A percentile compares a stretch with the other conserved stretches of the same genome.
Conservation (phyloP, 2,329 filamentous ascomycete genomes). For the Cladosporium sp. region DNA sequence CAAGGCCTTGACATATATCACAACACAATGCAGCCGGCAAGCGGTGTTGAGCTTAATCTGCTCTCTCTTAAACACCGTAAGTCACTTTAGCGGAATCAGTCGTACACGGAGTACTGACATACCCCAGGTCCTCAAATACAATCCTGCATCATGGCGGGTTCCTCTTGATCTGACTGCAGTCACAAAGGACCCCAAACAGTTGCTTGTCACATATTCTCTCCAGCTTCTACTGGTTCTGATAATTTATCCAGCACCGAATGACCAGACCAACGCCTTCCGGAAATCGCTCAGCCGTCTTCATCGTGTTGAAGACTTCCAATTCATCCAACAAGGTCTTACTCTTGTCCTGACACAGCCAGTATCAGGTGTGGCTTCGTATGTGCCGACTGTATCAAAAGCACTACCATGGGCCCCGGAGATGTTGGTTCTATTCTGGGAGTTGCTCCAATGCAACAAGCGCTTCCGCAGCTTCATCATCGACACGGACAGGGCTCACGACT, state of each 20-base stretch:
- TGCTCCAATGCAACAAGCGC: constrained; percentile 94
- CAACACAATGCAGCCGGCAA: constrained; percentile 86
- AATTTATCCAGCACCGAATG: constrained; percentile 33
- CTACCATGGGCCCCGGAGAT: constrained; percentile 91
- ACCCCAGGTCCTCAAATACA: constrained; percentile 83
- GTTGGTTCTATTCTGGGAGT: constrained; percentile 97
- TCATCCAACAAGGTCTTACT: constrained; percentile 57
- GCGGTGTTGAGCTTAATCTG: constrained; percentile 86
- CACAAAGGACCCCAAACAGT: constrained; percentile 81
- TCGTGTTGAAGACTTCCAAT: constrained; percentile 94
- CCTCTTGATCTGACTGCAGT: constrained; percentile 85
- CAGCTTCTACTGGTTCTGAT: constrained; percentile 76
- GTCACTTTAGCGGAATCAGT: constrained; percentile 36
- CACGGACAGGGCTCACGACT: constrained; percentile 89
- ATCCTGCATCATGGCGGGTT: constrained; percentile 88
- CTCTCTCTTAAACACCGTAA: constrained; percentile 88
- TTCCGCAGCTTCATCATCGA: constrained; percentile 97
- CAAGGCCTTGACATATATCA: constrained; percentile 83
- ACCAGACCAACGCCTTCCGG: constrained; percentile 81
- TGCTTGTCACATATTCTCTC: constrained; percentile 86
- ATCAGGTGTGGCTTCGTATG: constrained; percentile 83
- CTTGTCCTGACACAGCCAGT: constrained; percentile 84
- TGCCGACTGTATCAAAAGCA: constrained; percentile 78
- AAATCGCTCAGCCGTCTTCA: constrained; percentile 90
- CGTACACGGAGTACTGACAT: constrained; percentile 14